A percentile compares a stretch with the other conserved stretches of the same genome.
phyloP scores from a whole-genome alignment of 2,329 filamentous ascomycete genomes.

The Colletotrichum sp. region DNA sequence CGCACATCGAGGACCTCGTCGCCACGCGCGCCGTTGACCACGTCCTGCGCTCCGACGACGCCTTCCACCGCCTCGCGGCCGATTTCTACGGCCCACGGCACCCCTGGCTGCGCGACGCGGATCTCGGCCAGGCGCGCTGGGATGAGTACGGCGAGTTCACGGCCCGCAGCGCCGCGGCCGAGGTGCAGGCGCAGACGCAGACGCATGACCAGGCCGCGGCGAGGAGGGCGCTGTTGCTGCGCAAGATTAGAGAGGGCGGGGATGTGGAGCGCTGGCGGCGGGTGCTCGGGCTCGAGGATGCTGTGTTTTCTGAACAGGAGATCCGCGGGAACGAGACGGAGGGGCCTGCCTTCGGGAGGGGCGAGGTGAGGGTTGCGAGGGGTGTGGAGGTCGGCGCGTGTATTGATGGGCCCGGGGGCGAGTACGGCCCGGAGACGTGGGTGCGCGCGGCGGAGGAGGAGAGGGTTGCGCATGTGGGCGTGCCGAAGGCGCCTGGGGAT shows the following conservation, averaged over 20 bases:
- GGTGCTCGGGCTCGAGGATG: background rate
- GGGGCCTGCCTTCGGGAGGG: background rate
- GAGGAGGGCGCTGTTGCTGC: background rate
- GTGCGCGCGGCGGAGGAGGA: background rate
- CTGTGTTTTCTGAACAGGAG: background rate
- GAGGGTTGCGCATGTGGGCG: background rate
- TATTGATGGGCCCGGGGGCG: background rate
- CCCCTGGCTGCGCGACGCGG: slow-evolving; percentile 12
- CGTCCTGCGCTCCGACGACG: background rate
- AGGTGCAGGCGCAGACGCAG: background rate
- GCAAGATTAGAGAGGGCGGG: background rate
- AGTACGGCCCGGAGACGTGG: background rate
- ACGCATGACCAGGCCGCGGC: background rate
- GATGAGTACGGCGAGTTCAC: background rate
- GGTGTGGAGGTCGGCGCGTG: background rate
- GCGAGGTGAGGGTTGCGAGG: background rate
- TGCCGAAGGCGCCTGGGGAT: slow-evolving; percentile 9
- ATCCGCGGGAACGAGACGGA: background rate
- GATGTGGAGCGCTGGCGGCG: background rate
- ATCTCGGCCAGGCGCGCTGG: slow-evolving; percentile 14
- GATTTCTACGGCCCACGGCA: slow-evolving; percentile 10
- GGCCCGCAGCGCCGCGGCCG: background rate
- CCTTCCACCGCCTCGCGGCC: background rate
- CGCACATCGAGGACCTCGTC: slow-evolving; percentile 14
- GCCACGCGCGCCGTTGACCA: slow-evolving; percentile 1